These are phyloP conservation scores for Melastoma candidum DNA, from an alignment of 441 rosid genomes.

Conservation along the genomic window DNA sequence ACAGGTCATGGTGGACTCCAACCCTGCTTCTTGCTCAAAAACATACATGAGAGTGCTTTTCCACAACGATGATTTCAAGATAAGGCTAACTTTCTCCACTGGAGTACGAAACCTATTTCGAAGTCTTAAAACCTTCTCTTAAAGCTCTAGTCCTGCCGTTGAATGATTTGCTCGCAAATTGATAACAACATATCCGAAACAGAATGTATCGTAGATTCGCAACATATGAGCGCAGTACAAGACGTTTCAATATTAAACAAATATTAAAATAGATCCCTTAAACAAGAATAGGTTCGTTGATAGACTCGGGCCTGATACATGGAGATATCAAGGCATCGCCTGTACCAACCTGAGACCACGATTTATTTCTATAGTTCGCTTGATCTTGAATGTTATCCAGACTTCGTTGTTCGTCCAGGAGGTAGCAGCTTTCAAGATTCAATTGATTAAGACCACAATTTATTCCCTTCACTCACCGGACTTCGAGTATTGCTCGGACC, in stretches of 20 bases:
- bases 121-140: constrained; percentile 30
- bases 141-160: background rate
- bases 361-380: too few relatives aligned
- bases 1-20: constrained; percentile 50
- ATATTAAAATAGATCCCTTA: too few relatives aligned
- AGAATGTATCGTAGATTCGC: constrained; percentile 39
- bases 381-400: too few relatives aligned
- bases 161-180: constrained; percentile 35
- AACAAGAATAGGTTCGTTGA: too few relatives aligned
- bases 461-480: too few relatives aligned
- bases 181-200: constrained; percentile 59
- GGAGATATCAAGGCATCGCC: too few relatives aligned
- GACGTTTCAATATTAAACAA: background rate
- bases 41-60: constrained; percentile 28
- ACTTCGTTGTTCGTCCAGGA: too few relatives aligned
- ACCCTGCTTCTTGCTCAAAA: constrained; percentile 31
- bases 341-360: too few relatives aligned
- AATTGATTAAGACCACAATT: too few relatives aligned
- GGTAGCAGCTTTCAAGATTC: too few relatives aligned
- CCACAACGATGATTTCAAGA: constrained; percentile 15
- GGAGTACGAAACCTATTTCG: constrained; percentile 69
- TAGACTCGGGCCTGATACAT: too few relatives aligned
- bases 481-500: too few relatives aligned
- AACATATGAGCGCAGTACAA: constrained; percentile 44
- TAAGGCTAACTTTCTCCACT: constrained; percentile 37